Evolutionary conservation across 129 eudicot genomes (phyloP), one percentile per base, ranked within the genome.

Genomic region (Cynara cardunculus): DNA sequence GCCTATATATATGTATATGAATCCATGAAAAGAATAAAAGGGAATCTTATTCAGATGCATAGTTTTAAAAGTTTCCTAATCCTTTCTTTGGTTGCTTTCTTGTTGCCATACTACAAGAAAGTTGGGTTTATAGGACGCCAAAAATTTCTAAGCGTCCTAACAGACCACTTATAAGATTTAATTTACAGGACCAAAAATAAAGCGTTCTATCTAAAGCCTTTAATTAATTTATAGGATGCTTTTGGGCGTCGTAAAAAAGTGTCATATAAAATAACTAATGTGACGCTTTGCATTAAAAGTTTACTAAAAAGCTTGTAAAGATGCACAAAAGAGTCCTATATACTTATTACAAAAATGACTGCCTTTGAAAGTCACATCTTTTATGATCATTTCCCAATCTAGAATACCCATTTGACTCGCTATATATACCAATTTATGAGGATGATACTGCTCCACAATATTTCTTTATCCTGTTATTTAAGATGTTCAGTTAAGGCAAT

Each of bases 11-110:
- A 31, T 41, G 3, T 25, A 37, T 46, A 12, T 2, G 65, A 25
- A 41, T 74, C 74, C 44, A 26, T 24, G 2, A 41, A 69, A 75
- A 75, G 32, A 56, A 61, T 59, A 82, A 69, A 69, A 66, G n/a
- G 46, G 82, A 76, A 82, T 76, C 73, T 35, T 67, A 76, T 24
- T 28, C 3, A 69, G 65, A 82, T 82, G 78, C 73, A 76, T 76
- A 12, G 30, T 3, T 75, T 44, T 67, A 65, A 16, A 66, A 67
- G 41, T 49, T 75, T 30, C 71, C 8, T 69, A 22, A 83, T 71
- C 74, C 69, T 77, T 71, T 83, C 39, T 61, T 71, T 71, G 16
- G 6, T 83, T 71, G 59, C 61, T 71, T 62, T 37, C 78, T 28
- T 2, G 41, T 77, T 21, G 26, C 3, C 78, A 34, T 75, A 32